These are phyloP conservation scores for Massariosphaeria phaeospora DNA, from an alignment of 495 filamentous ascomycete genomes.

Conservation along the genomic window DNA sequence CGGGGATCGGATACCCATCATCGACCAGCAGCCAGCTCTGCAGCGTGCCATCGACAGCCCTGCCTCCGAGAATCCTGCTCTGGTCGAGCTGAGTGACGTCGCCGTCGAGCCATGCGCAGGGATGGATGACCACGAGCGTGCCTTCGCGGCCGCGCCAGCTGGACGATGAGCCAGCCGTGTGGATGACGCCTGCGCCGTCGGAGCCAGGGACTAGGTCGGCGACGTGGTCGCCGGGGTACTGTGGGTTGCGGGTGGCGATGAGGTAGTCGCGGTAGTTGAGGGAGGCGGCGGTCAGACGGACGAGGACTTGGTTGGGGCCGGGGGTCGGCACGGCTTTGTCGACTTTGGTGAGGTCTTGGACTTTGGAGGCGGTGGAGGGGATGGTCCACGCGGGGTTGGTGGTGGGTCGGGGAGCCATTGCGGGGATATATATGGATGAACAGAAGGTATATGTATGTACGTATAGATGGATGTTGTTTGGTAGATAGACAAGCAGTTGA, in stretches of 20 bases:
- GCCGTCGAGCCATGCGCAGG: constrained; percentile 31
- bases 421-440: neutral
- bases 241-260: constrained; percentile 24
- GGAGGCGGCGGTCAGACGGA: constrained; percentile 32
- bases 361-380: neutral
- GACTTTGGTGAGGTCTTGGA: neutral
- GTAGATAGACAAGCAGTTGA: too few species aligned
- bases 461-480: too few species aligned
- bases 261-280: constrained; percentile 36
- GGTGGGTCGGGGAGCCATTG: neutral
- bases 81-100: constrained; percentile 19
- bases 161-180: constrained; percentile 26
- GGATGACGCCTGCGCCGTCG: constrained; percentile 40
- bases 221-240: constrained; percentile 18
- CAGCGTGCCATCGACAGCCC: constrained; percentile 30
- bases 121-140: constrained; percentile 32
- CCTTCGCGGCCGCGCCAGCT: constrained; percentile 21
- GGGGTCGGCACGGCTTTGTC: constrained; percentile 20
- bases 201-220: constrained; percentile 31
- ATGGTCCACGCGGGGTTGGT: constrained; percentile 1
- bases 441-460: too few species aligned
- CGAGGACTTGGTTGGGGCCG: constrained; percentile 26
- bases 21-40: constrained; percentile 34
- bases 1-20: constrained; percentile 29
- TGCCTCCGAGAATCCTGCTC: constrained; percentile 26